Conservation (phyloP, 257 asterid species). For the Leptodermis oblonga region DNA sequence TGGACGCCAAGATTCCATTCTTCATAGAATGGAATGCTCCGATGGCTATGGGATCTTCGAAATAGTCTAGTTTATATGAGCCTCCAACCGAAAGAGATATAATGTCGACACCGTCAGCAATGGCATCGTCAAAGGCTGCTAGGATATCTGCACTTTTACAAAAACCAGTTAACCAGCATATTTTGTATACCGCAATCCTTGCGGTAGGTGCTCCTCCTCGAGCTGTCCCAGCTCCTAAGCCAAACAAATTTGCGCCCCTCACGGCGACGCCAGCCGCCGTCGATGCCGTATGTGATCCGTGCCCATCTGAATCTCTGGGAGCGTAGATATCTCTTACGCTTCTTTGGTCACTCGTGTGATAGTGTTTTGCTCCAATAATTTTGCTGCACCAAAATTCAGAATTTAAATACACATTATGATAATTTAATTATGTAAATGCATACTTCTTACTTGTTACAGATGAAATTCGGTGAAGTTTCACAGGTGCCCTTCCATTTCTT, state of each 20-base stretch:
- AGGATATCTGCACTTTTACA: slow-evolving; percentile 53
- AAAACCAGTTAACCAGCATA: slow-evolving; percentile 54
- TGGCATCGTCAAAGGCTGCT: slow-evolving; percentile 70
- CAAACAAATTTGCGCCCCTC: slow-evolving; percentile 34
- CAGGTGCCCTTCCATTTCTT: slow-evolving; percentile 48
- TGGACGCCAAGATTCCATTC: slow-evolving; percentile 56
- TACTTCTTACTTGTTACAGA: slow-evolving; percentile 47
- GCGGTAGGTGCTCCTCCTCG: slow-evolving; percentile 60
- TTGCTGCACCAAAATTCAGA: too few species aligned
- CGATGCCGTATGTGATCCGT: slow-evolving; percentile 59
- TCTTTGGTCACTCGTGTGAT: slow-evolving; percentile 24
- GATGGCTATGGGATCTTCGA: slow-evolving; percentile 58
- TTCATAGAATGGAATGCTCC: slow-evolving; percentile 77
- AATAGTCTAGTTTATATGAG: slow-evolving; percentile 34
- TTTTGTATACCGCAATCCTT: slow-evolving; percentile 51
- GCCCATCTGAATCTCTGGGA: slow-evolving; percentile 57
- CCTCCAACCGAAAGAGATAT: slow-evolving; percentile 58
- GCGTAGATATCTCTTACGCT: slow-evolving; percentile 26
- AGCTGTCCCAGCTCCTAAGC: slow-evolving; percentile 45
- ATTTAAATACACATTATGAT: too few species aligned
- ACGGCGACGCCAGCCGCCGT: slow-evolving; percentile 44
- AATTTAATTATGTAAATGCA: too few species aligned
- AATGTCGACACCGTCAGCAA: slow-evolving; percentile 69
- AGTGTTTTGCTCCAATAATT: slow-evolving; percentile 58
- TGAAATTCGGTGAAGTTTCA: slow-evolving; percentile 38